Evolutionary conservation across 768 basidiomycete genomes (phyloP).

Genomic region (Russula sp.): DNA sequence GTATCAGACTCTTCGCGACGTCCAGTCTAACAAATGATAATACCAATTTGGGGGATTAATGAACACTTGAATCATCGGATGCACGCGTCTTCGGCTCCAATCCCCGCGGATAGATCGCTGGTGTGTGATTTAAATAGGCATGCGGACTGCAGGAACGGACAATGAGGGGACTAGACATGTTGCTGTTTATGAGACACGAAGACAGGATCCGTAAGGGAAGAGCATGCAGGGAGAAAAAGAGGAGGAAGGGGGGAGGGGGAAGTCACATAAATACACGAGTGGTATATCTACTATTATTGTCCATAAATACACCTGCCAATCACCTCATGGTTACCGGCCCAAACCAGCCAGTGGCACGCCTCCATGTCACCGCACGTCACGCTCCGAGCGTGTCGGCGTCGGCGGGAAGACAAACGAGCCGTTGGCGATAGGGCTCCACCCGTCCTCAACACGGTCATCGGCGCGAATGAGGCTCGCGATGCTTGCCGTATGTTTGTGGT

Average conservation of each 20-base stretch:
- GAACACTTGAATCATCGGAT: too few relatives aligned
- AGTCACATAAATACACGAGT: conserved; percentile 4
- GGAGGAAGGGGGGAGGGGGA: background rate
- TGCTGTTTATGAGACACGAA: background rate
- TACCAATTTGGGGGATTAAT: too few relatives aligned
- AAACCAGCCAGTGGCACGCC: background rate
- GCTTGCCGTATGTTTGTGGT: conserved; percentile 74
- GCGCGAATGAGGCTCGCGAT: conserved; percentile 76
- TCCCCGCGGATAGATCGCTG: background rate
- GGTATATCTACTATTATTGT: conserved; percentile 10
- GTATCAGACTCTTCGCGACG: too few relatives aligned
- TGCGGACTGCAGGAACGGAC: background rate
- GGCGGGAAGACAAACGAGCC: conserved; percentile 48
- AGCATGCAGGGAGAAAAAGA: background rate
- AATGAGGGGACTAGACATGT: conserved; percentile 1
- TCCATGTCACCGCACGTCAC: background rate
- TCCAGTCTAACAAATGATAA: too few relatives aligned
- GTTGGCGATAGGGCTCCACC: conserved; percentile 65
- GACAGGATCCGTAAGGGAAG: background rate
- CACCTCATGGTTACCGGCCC: background rate
- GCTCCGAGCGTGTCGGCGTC: conserved; percentile 24
- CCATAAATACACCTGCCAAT: conserved; percentile 4
- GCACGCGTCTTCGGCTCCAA: background rate
- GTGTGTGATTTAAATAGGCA: background rate
- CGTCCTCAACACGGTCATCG: conserved; percentile 73